Base-by-base conservation (phyloP, 805 yeast species). In the Candida andamanensis region DNA sequence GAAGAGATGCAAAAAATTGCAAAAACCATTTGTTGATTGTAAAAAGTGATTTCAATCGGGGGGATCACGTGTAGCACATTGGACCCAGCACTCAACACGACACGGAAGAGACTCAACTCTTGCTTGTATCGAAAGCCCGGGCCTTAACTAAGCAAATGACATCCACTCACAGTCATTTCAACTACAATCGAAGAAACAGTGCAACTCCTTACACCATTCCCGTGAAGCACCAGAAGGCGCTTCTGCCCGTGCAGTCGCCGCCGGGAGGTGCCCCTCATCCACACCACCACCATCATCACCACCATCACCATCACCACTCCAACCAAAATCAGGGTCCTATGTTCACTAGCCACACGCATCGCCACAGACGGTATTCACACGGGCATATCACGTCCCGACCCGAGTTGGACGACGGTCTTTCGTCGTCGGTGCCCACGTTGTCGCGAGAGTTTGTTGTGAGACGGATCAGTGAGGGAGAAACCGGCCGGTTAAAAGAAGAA, bases 391-490 rank as follows among this genome's bases (percentile, higher is more conserved):
- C 15, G 5, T n/a, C n/a, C 19, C 15, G 24, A 17, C 30, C 35
- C 5, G 17, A 8, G 14, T 16, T 21, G 11, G 39, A 42, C 17
- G 37, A 33, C 6, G 41, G 36, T 22, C 19, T 23, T 13, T 47
- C 65, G 25, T 22, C 55, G 4, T 55, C 65, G 2, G 66, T 62
- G n/a, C 72, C 75, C 9, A 48, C 72, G 37, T 54, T 77, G 29
- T 61, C 74, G 4, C 57, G 83, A 39, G 81, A 80, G 42, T 82
- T 84, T 56, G 94, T 85, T 4, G 90, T 82, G 11, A 67, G 95
- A 40, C 66, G 95, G 35, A 83, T 83, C 32, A 75, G 85, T 29
- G 95, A 85, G 54, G 95, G 95, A 28, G 94, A 84, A 52, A 76
- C 86, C 3, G 94, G 94, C 15, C 61, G 95, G 29, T 66, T 83